Evolutionary conservation across 306 rosid genomes (phyloP).

Genomic region (Potentilla sterilis): DNA sequence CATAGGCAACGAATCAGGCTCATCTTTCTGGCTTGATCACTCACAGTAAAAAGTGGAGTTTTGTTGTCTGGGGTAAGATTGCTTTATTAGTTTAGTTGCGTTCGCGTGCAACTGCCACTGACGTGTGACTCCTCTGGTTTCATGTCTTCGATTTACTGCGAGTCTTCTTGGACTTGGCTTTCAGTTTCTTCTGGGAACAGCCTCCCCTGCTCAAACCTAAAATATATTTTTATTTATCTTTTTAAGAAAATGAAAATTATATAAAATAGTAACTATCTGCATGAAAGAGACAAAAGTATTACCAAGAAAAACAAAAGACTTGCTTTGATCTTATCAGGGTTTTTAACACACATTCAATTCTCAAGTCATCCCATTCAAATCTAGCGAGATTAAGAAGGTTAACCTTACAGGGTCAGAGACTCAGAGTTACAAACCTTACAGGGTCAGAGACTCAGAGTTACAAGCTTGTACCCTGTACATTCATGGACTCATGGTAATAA

Average conservation of each 20-base stretch:
- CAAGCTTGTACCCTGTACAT: neutral
- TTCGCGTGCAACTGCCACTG: slow-evolving; percentile 6
- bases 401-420: neutral
- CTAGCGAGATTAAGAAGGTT: neutral
- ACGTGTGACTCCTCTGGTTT: neutral
- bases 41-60: neutral
- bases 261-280: neutral
- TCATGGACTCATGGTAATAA: neutral
- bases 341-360: neutral
- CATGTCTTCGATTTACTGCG: neutral
- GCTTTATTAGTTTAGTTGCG: neutral
- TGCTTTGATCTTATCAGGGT: neutral
- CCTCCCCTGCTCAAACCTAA: slow-evolving; percentile 1
- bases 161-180: neutral
- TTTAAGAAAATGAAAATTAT: neutral
- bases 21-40: neutral
- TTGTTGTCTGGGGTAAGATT: neutral
- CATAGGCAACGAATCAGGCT: neutral
- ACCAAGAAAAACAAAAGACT: neutral
- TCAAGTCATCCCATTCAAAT: neutral
- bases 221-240: neutral
- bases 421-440: neutral
- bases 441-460: neutral
- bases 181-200: neutral
- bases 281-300: neutral